Conservation (phyloP, 1,284 basidiomycete genomes). For the Anthracocystis panici-leucophaei region DNA sequence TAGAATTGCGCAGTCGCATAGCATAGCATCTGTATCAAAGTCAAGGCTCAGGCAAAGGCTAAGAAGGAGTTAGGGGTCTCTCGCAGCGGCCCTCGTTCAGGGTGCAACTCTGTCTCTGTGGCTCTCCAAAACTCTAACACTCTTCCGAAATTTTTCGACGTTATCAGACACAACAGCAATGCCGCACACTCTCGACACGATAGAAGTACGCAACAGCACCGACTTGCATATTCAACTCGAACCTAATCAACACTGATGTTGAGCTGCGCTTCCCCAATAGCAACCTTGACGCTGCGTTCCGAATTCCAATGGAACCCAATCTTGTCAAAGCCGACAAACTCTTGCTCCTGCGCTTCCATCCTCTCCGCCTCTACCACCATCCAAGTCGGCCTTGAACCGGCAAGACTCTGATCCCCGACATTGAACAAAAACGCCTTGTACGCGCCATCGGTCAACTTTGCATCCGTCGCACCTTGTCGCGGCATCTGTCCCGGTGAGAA, state of each 20-base stretch:
- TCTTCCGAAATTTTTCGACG: background rate
- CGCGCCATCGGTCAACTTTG: slow-evolving; percentile 48
- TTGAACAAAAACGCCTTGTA: slow-evolving; percentile 66
- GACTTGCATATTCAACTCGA: background rate
- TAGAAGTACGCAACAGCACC: background rate
- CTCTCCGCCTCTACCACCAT: background rate
- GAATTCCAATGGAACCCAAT: slow-evolving; percentile 62
- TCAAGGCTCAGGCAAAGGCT: background rate
- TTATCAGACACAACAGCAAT: background rate
- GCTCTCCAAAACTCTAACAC: background rate
- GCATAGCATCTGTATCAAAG: background rate
- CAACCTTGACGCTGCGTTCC: slow-evolving; percentile 56
- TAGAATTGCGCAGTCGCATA: slow-evolving; percentile 4
- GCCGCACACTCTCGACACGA: background rate
- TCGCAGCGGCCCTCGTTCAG: slow-evolving; percentile 9
- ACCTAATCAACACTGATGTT: slow-evolving; percentile 56
- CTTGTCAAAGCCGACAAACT: slow-evolving; percentile 34
- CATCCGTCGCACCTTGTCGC: slow-evolving; percentile 81
- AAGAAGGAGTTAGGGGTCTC: slow-evolving; percentile 12
- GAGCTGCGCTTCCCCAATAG: slow-evolving; percentile 58
- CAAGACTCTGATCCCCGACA: slow-evolving; percentile 29
- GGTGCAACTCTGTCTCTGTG: slow-evolving; percentile 2
- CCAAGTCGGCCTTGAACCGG: background rate
- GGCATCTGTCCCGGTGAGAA: slow-evolving; percentile 92
- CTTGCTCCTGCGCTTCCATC: slow-evolving; percentile 17